These are phyloP conservation scores for Rutstroemia sp. DNA, from an alignment of 2,329 filamentous ascomycete species.

Conservation along the genomic window DNA sequence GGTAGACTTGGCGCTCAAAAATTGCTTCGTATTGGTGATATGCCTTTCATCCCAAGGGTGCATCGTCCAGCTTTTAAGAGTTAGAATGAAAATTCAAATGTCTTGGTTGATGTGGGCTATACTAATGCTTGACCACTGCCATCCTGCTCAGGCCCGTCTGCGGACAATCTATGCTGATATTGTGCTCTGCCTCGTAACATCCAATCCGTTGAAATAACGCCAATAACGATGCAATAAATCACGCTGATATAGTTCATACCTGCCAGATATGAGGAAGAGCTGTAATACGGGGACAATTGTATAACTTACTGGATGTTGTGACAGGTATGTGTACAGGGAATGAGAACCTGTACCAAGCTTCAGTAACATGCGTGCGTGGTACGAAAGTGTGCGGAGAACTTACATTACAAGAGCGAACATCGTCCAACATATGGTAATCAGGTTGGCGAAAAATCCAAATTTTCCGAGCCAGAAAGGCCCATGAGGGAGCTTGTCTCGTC, in stretches of 20 bases:
- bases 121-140: constrained; percentile 2
- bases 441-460: constrained; percentile 52
- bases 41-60: background rate
- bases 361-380: background rate
- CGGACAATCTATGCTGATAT: background rate
- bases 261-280: background rate
- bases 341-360: background rate
- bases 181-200: constrained; percentile 1
- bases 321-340: constrained; percentile 6
- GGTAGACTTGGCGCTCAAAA: background rate
- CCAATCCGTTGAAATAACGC: constrained; percentile 1
- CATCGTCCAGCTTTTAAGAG: background rate
- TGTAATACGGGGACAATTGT: background rate
- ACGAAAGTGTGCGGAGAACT: background rate
- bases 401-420: constrained; percentile 52
- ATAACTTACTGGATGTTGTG: constrained; percentile 4
- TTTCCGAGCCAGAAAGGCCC: constrained; percentile 49
- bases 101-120: background rate
- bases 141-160: background rate
- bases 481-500: constrained; percentile 49
- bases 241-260: constrained; percentile 9
- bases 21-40: background rate
- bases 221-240: constrained; percentile 1
- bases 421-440: constrained; percentile 48
- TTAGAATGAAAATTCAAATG: background rate